Evolutionary conservation across 1,139 yeast species (phyloP), one percentile per base, ranked within the genome.

Genomic region (Casaregolazyma lundiana): DNA sequence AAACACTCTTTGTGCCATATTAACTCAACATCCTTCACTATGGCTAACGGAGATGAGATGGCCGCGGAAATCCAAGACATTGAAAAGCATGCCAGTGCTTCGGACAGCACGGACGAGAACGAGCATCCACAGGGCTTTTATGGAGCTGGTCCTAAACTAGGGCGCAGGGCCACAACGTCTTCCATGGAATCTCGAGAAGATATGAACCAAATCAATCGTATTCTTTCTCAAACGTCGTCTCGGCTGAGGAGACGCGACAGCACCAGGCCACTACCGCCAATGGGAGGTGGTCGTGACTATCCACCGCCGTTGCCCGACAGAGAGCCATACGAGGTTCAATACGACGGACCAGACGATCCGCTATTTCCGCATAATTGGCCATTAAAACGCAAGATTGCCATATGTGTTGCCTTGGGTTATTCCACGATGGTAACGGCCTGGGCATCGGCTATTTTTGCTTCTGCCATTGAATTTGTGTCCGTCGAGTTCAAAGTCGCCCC

Each of bases 271-370:
- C 38, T 50, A 13, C 58, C 57, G 22, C 35, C 26, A 18, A 55
- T 62, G 64, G 84, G 83, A 16, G 74, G 68, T 4, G 78, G 72
- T 17, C 68, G 70, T 53, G 71, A 66, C 6, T 75, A 68, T 50
- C 84, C 84, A 1, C 74, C 80, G 1, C 46, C 61, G 35, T 63
- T 76, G 11, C 36, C 76, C 73, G 73, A 72, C 43, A 61, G 70
- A 34, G 73, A 69, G 4, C 64, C 63, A 0, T 79, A 77, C 56
- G 65, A 69, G 9, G 85, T 80, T 9, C 67, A 74, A 9, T 78
- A 65, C 53, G 76, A 72, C 50, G 80, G 81, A 0, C 74, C 75
- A 0, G 66, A 71, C 24, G 83, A 78, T 57, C 80, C 80, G 1
- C 41, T 50, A 0, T 73, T 69, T 53, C 82, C 83, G 0, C 70